Evolutionary conservation across 2,329 filamentous ascomycete species (phyloP).

Genomic region (Coniochaeta pulveracea): DNA sequence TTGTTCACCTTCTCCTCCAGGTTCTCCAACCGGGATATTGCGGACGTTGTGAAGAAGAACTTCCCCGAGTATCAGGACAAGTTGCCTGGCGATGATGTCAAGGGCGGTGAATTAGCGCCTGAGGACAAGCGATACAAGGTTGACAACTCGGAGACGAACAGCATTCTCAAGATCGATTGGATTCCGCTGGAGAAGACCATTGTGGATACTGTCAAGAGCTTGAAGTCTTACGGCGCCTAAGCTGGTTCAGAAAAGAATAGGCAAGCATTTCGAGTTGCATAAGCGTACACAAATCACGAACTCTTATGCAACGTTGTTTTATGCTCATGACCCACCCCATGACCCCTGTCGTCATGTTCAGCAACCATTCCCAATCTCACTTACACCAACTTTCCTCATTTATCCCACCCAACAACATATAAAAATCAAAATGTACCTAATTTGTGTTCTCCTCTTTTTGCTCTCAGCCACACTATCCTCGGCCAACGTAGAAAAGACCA

Average conservation of each 20-base stretch:
- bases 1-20: slow-evolving; percentile 36
- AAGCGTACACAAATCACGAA: no score
- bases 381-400: no score
- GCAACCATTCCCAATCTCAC: not conserved
- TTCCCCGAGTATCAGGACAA: slow-evolving; percentile 38
- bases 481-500: slow-evolving; percentile 87
- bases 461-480: slow-evolving; percentile 11
- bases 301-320: no score
- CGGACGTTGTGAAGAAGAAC: slow-evolving; percentile 27
- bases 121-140: slow-evolving; percentile 34
- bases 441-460: slow-evolving; percentile 9
- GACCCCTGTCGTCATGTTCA: not conserved
- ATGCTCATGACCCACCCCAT: no score
- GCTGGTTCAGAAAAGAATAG: not conserved
- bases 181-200: slow-evolving; percentile 49
- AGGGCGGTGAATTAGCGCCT: slow-evolving; percentile 29
- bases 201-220: slow-evolving; percentile 50
- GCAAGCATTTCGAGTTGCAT: not conserved
- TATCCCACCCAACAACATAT: no score
- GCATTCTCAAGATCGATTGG: slow-evolving; percentile 52
- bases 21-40: slow-evolving; percentile 34
- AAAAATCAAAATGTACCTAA: no score
- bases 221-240: slow-evolving; percentile 35
- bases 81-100: slow-evolving; percentile 30
- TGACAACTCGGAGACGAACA: slow-evolving; percentile 46